These are phyloP conservation scores for Ilex paraguariensis DNA, from an alignment of 305 asterid species.

Conservation along the genomic window DNA sequence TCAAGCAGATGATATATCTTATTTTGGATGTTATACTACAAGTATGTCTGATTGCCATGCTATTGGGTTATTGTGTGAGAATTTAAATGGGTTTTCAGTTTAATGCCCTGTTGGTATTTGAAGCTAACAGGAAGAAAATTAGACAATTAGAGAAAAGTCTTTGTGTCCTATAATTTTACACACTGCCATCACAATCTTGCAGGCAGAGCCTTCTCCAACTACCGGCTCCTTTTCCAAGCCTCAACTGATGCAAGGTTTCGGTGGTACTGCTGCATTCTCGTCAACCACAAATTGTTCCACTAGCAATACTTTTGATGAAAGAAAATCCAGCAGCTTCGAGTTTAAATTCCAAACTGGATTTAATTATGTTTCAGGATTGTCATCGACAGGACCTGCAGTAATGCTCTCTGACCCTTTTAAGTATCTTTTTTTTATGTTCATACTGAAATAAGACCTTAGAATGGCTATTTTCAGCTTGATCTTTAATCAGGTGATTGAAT, in stretches of 20 bases:
- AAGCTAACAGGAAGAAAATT: neutral
- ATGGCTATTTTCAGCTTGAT: neutral
- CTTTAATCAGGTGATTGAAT: neutral
- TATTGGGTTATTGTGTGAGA: neutral
- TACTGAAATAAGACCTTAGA: neutral
- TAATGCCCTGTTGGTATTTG: neutral
- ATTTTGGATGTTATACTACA: too few species aligned
- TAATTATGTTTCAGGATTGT: constrained; percentile 45
- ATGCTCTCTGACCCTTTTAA: constrained; percentile 10
- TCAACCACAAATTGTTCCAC: constrained; percentile 33
- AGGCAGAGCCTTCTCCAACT: constrained; percentile 99
- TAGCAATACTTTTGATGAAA: constrained; percentile 30
- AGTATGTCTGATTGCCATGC: neutral
- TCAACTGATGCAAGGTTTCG: constrained; percentile 65
- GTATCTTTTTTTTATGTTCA: neutral
- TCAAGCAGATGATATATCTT: constrained; percentile 13
- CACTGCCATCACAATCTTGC: constrained; percentile 28
- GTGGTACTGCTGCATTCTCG: constrained; percentile 38
- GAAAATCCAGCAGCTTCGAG: constrained; percentile 57
- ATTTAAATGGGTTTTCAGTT: neutral
- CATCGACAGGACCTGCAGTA: constrained; percentile 47
- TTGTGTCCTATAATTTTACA: too few species aligned
- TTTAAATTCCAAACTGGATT: constrained; percentile 72
- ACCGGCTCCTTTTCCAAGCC: constrained; percentile 79
- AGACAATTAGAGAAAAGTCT: neutral